These are phyloP conservation scores for Penicillium sp. DNA, from an alignment of 2,329 filamentous ascomycete genomes.

Conservation along the genomic window DNA sequence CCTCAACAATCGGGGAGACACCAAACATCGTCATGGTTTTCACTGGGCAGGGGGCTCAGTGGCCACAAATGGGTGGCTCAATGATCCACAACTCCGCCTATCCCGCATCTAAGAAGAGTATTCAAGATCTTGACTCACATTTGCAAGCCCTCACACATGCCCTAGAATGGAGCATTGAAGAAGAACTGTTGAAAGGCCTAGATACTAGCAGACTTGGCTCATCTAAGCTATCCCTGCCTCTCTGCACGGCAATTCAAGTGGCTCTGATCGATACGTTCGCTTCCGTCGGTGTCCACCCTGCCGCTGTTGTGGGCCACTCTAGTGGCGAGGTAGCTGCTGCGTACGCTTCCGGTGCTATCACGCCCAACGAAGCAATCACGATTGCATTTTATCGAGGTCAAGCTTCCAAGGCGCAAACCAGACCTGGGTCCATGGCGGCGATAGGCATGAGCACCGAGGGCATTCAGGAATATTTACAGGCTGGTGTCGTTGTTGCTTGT, in stretches of 20 bases:
- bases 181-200: conserved; percentile 6
- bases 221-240: conserved; percentile 12
- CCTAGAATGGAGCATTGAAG: conserved; percentile 10
- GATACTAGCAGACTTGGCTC: not conserved
- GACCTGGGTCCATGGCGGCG: conserved; percentile 14
- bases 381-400: conserved; percentile 20
- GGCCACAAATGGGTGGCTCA: conserved; percentile 18
- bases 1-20: not conserved
- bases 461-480: conserved; percentile 1
- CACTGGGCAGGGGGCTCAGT: conserved; percentile 26
- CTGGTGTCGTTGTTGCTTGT: conserved; percentile 15
- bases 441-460: conserved; percentile 11
- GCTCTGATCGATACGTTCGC: conserved; percentile 13
- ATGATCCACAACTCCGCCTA: not conserved
- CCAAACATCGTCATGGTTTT: conserved; percentile 12
- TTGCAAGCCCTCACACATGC: conserved; percentile 1
- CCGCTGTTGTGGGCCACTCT: conserved; percentile 20
- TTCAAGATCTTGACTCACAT: conserved; percentile 1
- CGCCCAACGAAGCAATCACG: conserved; percentile 9
- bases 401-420: not conserved
- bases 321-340: conserved; percentile 23
- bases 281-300: conserved; percentile 1
- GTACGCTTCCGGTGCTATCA: conserved; percentile 14
- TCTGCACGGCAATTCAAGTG: conserved; percentile 21
- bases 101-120: not conserved